Percentiles rank a stretch among this genome's conserved stretches.
phyloP scores from a whole-genome alignment of 2,329 filamentous ascomycete species.

The Drechslerella coelobrocha region DNA sequence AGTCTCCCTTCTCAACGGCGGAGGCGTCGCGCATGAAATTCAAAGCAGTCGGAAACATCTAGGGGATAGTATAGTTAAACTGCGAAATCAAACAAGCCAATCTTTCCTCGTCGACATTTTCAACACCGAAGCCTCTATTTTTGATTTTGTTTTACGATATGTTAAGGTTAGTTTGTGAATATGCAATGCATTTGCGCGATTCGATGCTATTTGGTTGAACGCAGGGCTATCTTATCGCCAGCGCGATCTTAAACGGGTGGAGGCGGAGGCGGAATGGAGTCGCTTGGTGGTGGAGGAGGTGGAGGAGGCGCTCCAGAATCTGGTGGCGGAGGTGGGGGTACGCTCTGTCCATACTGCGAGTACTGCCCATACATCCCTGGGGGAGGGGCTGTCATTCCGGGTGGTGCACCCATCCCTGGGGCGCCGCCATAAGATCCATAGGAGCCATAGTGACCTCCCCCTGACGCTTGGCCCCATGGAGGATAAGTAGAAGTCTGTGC shows the following conservation, averaged over 20 bases:
- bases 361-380: slow-evolving; percentile 42
- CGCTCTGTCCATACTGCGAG: slow-evolving; percentile 28
- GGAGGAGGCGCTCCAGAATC: slow-evolving; percentile 53
- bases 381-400: slow-evolving; percentile 37
- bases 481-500: slow-evolving; percentile 31
- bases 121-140: no score
- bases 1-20: not conserved
- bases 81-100: no score
- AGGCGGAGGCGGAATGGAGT: slow-evolving; percentile 52
- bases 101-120: no score
- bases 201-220: no score
- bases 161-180: no score
- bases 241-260: slow-evolving; percentile 25
- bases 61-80: no score
- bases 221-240: no score
- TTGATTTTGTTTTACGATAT: no score
- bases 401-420: slow-evolving; percentile 46
- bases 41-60: not conserved
- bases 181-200: no score
- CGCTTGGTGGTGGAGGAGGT: slow-evolving; percentile 53
- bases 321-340: slow-evolving; percentile 47
- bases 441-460: slow-evolving; percentile 23
- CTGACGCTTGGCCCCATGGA: slow-evolving; percentile 41
- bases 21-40: not conserved
- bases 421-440: slow-evolving; percentile 45